Conservation (phyloP, 345 rosid genomes). For the Clausena lansium region DNA sequence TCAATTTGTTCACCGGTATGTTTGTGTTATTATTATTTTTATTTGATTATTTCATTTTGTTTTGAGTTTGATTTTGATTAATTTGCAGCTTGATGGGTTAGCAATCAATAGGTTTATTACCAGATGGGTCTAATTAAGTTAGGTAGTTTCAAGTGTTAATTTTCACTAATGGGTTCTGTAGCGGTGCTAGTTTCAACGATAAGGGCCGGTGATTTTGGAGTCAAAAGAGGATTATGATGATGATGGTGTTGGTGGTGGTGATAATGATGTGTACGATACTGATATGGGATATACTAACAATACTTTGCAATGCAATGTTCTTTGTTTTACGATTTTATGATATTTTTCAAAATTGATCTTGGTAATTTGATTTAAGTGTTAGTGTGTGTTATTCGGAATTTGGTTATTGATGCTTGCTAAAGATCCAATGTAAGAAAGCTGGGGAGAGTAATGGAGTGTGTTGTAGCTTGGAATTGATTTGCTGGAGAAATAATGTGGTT, state of each 20-base stretch:
- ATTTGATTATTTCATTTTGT: too few species aligned
- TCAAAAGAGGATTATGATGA: not conserved
- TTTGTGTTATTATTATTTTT: too few species aligned
- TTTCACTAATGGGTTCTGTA: not conserved
- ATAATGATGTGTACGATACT: too few species aligned
- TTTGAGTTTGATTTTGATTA: not conserved
- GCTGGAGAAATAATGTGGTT: not conserved
- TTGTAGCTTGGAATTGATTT: not conserved
- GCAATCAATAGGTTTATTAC: not conserved
- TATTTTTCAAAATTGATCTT: not conserved
- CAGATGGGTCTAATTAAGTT: not conserved
- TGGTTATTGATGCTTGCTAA: not conserved
- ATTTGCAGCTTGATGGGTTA: not conserved
- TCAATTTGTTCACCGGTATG: constrained; percentile 56
- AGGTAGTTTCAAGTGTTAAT: not conserved
- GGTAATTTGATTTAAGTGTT: not conserved
- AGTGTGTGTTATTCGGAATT: not conserved
- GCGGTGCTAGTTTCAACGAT: not conserved
- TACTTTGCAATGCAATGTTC: too few species aligned
- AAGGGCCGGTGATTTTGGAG: not conserved
- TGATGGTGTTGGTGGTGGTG: not conserved
- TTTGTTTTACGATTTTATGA: not conserved
- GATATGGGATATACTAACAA: too few species aligned
- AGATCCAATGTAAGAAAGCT: not conserved
- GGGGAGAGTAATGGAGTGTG: not conserved